These are phyloP conservation scores for Kodamaea restingae DNA, from an alignment of 805 yeast genomes.

Conservation along the genomic window DNA sequence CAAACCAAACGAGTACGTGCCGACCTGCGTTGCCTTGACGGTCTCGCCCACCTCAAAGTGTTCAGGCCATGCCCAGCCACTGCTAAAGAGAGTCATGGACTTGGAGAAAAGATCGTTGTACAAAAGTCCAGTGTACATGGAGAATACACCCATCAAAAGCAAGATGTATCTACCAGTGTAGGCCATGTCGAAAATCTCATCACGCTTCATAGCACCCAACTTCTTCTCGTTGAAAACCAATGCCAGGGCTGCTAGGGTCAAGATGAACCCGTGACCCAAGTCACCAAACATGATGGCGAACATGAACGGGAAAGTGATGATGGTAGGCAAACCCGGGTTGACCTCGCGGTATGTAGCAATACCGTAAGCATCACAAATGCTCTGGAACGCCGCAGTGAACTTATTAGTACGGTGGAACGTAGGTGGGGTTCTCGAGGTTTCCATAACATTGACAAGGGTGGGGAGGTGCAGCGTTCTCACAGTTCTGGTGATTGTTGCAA, in stretches of 20 bases:
- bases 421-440: constrained; percentile 66
- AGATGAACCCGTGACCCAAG: constrained; percentile 69
- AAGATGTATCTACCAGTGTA: constrained; percentile 66
- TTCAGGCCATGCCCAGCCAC: constrained; percentile 69
- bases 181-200: constrained; percentile 77
- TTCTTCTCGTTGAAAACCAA: constrained; percentile 53
- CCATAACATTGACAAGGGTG: constrained; percentile 52
- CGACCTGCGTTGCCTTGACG: constrained; percentile 45
- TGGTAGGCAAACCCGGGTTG: constrained; percentile 70
- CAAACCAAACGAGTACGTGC: constrained; percentile 58
- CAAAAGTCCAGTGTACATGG: constrained; percentile 70
- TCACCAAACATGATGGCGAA: constrained; percentile 85
- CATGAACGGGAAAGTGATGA: constrained; percentile 76
- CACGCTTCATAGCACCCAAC: constrained; percentile 52
- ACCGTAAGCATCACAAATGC: constrained; percentile 74
- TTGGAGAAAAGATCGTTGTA: constrained; percentile 72
- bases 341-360: constrained; percentile 72
- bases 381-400: constrained; percentile 65
- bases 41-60: constrained; percentile 36
- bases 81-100: constrained; percentile 60
- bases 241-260: constrained; percentile 51
- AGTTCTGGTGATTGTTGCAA: constrained; percentile 59
- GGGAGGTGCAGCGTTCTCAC: constrained; percentile 61
- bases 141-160: constrained; percentile 65
- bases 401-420: constrained; percentile 68